Evolutionary conservation across 495 filamentous ascomycete species (phyloP), one percentile per base, ranked within the genome.

Genomic region (Xylaria grammica): DNA sequence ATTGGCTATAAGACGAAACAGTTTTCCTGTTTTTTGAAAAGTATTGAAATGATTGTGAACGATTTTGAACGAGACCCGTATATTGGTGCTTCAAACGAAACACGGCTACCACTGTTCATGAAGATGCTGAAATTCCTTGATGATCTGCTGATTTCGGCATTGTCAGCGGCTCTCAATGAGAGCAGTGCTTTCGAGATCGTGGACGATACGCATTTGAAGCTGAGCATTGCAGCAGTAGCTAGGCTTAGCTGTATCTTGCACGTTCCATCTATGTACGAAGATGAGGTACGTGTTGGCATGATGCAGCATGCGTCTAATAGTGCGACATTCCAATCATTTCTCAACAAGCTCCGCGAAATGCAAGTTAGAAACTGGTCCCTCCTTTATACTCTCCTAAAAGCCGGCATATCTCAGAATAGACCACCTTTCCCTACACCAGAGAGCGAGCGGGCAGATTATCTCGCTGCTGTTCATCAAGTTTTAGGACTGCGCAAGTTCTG

Each of bases 331-430:
- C 80, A 84, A 55, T 79, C 78, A 13, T 89, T 92, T 64, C 83
- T 88, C 51, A 86, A 85, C 26, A 93, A 89, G 71, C 84, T 97
- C 44, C 86, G 92, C 38, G 94, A 97, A 62, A 91, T 96, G 85
- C 90, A 97, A 66, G 88, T 98, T 7, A 87, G 91, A 45, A 87
- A 87, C 29, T 98, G 95, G 93, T 89, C 89, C 10, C 75, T 97
- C 32, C 86, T 90, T 60, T 89, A 87, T 73, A 85, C 85, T 0
- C 80, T 97, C 56, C 69, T 97, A 17, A 90, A 90, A 65, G 90
- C 94, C 68, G 89, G 85, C 17, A 89, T 92, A 40, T 69, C 78
- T 0, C 91, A 95, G 68, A 89, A 90, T 60, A 71, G 74, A 17
- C 81, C 86, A 13, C 54, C 82, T 0, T 93, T 93, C 65, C 75